Conservation (phyloP, 2,329 filamentous ascomycete species). For the Botryosphaeria dothidea region DNA sequence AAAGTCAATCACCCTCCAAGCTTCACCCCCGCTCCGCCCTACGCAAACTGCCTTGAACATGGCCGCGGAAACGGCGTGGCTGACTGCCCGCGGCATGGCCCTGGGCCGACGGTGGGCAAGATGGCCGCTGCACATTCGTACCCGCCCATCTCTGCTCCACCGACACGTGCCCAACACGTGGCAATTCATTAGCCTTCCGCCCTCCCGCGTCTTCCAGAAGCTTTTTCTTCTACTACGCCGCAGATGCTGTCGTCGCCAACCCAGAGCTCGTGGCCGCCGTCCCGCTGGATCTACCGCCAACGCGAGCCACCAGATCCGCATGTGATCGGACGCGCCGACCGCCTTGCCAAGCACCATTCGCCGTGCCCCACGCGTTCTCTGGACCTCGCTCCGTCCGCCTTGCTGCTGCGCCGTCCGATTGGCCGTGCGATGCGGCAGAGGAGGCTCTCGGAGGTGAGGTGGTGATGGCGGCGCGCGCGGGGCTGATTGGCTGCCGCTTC, state of each 20-base stretch:
- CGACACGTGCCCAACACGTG: constrained; percentile 10
- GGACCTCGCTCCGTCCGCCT: background rate
- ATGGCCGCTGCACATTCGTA: constrained; percentile 8
- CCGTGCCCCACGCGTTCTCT: background rate
- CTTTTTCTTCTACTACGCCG: background rate
- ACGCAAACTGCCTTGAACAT: background rate
- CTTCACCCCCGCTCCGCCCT: constrained; percentile 12
- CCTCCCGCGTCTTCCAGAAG: constrained; percentile 17
- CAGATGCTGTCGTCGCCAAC: background rate
- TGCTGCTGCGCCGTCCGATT: background rate
- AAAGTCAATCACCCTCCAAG: background rate
- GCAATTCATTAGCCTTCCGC: constrained; percentile 9
- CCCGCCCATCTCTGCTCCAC: constrained; percentile 10
- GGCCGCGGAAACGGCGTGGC: constrained; percentile 5
- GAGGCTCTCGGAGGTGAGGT: background rate
- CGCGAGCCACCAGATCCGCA: background rate
- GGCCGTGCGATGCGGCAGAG: background rate
- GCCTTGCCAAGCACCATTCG: background rate
- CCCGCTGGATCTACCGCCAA: constrained; percentile 3
- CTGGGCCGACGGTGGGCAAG: background rate
- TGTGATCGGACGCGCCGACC: background rate
- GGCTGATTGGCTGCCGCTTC: constrained; percentile 3
- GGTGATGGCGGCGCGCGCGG: background rate
- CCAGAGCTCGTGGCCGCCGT: background rate
- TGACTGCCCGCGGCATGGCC: too few relatives aligned